Evolutionary conservation across 2,329 filamentous ascomycete genomes (phyloP), one percentile per base, ranked within the genome.

Genomic region (Penicillium paneum): DNA sequence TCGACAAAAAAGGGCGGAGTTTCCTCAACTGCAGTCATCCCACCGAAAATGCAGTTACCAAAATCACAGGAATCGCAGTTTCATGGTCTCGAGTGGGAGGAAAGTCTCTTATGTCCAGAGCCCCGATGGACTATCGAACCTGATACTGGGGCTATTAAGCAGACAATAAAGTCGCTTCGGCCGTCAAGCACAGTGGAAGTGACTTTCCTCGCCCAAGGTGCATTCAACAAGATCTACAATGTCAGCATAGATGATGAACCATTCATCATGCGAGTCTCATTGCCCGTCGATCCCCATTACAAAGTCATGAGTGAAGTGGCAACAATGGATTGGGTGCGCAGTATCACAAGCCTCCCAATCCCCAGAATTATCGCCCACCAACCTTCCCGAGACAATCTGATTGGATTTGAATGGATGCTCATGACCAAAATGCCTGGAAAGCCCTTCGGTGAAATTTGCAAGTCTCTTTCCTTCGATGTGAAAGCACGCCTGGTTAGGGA

Each of bases 391-490:
- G 32, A 60, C 5, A 64, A 47, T 41, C 32, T 29, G 1, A 54
- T 64, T 31, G 60, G 55, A 48, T 60, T 64, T 52, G 62, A 60
- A 59, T 59, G 54, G 57, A 59, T 59, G 2, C 5, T 55, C 17
- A 57, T 59, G 57, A 54, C 47, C 5, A 52, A 52, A 54, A 24
- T 57, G 45, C 39, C 57, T 8, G 51, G 54, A 35, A 54, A 32
- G n/a, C 47, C 47, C 11, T 42, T 54, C 12, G 12, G 21, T 13
- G 49, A 62, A 3, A 3, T 38, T 2, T 58, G 46, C 3, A 21
- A 21, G 4, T 21, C 21, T 52, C 34, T 52, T 26, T 35, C 57
- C 36, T 57, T 55, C 28, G 26, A 29, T 49, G 21, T 12, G 32
- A 59, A 59, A 36, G 13, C 2, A 49, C 13, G 34, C 13, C n/a